phyloP scores from a whole-genome alignment of 768 basidiomycete species.

The Pleurotus pulmonarius region DNA sequence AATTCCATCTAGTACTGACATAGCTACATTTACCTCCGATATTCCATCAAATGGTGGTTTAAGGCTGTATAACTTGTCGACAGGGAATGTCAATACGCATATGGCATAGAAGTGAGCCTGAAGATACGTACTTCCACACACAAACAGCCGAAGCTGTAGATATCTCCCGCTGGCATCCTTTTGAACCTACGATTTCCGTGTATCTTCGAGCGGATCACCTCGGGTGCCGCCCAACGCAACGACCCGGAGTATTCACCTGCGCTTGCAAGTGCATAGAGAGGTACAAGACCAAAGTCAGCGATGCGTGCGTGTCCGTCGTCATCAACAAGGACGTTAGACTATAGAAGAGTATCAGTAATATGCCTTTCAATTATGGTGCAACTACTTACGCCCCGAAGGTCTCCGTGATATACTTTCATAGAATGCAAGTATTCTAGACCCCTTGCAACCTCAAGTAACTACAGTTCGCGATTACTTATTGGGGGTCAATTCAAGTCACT shows the following conservation, averaged over 20 bases:
- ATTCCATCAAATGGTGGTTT: neutral
- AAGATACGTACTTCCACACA: neutral
- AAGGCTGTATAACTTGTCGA: neutral
- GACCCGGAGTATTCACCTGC: neutral
- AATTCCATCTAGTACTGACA: neutral
- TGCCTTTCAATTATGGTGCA: neutral
- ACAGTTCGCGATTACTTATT: neutral
- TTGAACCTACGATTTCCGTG: neutral
- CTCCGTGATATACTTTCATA: neutral
- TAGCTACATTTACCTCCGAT: neutral
- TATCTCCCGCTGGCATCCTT: neutral
- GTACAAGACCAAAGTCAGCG: constrained; percentile 3
- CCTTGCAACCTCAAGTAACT: constrained; percentile 1
- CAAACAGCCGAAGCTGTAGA: neutral
- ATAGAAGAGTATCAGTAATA: neutral
- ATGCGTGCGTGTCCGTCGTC: constrained; percentile 1
- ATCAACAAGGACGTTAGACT: constrained; percentile 6
- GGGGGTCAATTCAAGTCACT: neutral
- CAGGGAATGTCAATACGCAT: neutral
- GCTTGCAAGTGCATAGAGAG: neutral
- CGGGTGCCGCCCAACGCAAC: neutral
- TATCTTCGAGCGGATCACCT: neutral
- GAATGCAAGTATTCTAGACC: constrained; percentile 2
- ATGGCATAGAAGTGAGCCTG: neutral
- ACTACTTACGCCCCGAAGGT: neutral